Conservation (phyloP, 768 basidiomycete genomes). For the Tremella yokohamensis region DNA sequence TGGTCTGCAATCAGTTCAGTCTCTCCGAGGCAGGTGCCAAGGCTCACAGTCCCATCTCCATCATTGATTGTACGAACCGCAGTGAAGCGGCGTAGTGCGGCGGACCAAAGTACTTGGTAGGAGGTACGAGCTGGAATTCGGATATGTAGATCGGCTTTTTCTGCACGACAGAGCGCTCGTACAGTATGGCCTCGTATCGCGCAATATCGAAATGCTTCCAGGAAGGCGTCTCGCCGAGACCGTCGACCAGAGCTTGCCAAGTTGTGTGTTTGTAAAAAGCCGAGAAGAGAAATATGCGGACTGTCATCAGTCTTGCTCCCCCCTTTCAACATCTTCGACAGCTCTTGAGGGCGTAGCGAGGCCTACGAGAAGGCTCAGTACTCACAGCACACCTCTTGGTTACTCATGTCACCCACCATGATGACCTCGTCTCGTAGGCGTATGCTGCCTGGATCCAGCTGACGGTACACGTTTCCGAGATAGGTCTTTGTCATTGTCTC, state of each 20-base stretch:
- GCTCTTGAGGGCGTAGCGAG: no score
- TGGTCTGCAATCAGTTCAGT: background rate
- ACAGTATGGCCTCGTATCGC: slow-evolving; percentile 26
- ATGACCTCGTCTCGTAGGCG: slow-evolving; percentile 17
- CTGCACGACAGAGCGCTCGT: slow-evolving; percentile 17
- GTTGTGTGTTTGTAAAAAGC: slow-evolving; percentile 23
- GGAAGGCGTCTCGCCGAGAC: slow-evolving; percentile 27
- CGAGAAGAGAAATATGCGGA: slow-evolving; percentile 32
- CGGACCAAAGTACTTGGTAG: slow-evolving; percentile 24
- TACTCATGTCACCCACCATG: slow-evolving; percentile 21
- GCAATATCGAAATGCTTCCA: slow-evolving; percentile 24
- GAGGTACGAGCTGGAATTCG: slow-evolving; percentile 32
- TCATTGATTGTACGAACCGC: slow-evolving; percentile 22
- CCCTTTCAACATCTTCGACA: background rate
- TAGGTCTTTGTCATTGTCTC: slow-evolving; percentile 20
- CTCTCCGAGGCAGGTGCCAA: no score
- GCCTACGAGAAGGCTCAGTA: no score
- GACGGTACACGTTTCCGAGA: slow-evolving; percentile 27
- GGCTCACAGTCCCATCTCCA: slow-evolving; percentile 19
- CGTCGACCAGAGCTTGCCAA: slow-evolving; percentile 16
- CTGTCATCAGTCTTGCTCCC: slow-evolving; percentile 11
- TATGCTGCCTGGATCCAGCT: slow-evolving; percentile 23
- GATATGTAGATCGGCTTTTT: slow-evolving; percentile 22
- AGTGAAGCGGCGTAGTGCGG: slow-evolving; percentile 29
- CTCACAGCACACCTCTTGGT: slow-evolving; percentile 36